Evolutionary conservation across 108 stramenopile genomes (phyloP), one percentile per base, ranked within the genome.

Genomic region (Fistulifera solaris): DNA sequence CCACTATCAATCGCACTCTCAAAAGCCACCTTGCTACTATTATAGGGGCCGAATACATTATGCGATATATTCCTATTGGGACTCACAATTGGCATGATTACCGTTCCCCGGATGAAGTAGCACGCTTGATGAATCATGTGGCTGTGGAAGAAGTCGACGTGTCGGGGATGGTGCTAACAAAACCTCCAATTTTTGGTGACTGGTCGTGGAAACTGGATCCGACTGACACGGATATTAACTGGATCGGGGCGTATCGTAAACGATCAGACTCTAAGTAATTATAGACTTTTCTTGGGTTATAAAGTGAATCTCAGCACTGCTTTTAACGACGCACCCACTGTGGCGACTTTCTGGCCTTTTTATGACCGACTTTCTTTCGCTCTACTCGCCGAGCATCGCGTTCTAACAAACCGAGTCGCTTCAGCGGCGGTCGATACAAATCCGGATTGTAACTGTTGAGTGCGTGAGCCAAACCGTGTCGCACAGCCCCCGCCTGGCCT

Each of bases 321-420:
- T 25, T 52, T 62, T 81, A 99, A 54, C 98, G 90, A 71, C 96
- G 94, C 43, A 95, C 95, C 99, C 99, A 99, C 67, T 97, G 96
- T 22, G 83, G 85, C 35, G 76, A 70, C 81, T 97, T 98, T 48
- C 99, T 75, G 2, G 99, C 97, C 77, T 99, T 99, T 53, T 84
- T 71, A 41, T 74, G 83, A 25, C 99, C 99, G 15, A 93, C 64
- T 74, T 97, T 98, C 71, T 99, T 99, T 51, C 93, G 68, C 76
- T 99, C 97, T 23, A 98, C 96, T 76, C 72, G 86, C 17, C 99
- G 68, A 23, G 97, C 67, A 77, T 99, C 99, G 40, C 99, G 70
- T 19, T 89, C 96, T 51, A 99, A 57, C 49, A 93, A 75, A 40
- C 94, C 90, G 40, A 76, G 72, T 27, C 79, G 73, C 69, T 96